Evolutionary conservation across 352 stramenopile species (phyloP), one percentile per base, ranked within the genome.

Genomic region (Synura sp.): DNA sequence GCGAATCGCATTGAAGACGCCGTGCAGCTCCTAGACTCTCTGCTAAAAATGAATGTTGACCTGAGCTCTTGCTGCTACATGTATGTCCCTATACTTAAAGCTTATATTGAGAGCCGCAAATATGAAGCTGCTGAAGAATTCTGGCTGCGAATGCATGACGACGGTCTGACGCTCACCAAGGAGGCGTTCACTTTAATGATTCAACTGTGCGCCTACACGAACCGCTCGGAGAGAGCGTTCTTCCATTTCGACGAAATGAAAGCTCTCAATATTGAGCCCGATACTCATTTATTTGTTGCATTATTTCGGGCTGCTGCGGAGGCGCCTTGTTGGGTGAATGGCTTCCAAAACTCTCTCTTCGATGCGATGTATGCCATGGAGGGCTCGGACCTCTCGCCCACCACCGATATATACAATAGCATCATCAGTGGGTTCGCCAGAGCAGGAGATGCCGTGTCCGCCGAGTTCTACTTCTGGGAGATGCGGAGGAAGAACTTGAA

Each of bases 381-480:
- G 41, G 22, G 22, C 7, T 1, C 19, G n/a, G 34, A 76, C 35
- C 4, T 60, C 2, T n/a, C 22, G 12, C 67, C 67, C n/a, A 31
- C 7, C 27, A 31, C 17, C 31, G 1, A 1, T 33, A 59, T 76
- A 59, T 76, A 76, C 59, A 76, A 55, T 35, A 25, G 3, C 5
- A 38, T 76, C 1, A 55, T 76, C 1, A 25, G n/a, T 55, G 41
- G n/a, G 1, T 76, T 57, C 22, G 33, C 14, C 5, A 25, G 35
- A 55, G 2, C 36, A 34, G 36, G 67, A n/a, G 67, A 76, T 38
- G 1, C 67, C 4, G 27, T 59, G 15, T 17, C 34, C 35, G 12
- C 67, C 12, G 67, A 76, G 27, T 76, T 32, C 35, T 76, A 76
- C 27, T 76, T 76, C 29, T 76, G 67, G 67, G 67, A 76, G 27